Evolutionary conservation across 108 stramenopile genomes (phyloP).

Genomic region (Nitzschia sp.): DNA sequence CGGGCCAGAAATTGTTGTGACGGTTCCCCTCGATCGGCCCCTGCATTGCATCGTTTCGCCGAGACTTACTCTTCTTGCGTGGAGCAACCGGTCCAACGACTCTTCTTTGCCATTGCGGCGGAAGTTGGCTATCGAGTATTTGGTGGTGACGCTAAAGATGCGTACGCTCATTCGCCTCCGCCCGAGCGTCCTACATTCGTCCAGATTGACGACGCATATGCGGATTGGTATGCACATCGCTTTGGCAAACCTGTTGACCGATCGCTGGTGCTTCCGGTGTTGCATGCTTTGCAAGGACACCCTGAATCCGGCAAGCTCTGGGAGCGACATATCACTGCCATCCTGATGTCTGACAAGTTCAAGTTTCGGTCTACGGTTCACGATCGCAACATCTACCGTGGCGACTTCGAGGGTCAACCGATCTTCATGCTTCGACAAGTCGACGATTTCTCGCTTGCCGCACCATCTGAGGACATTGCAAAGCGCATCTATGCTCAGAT

Average conservation of each 20-base stretch:
- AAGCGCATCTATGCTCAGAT: not conserved
- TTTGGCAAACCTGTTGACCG: slow-evolving; percentile 36
- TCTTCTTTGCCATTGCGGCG: no score
- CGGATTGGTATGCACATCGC: no score
- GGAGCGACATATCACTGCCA: slow-evolving; percentile 23
- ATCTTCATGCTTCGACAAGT: slow-evolving; percentile 47
- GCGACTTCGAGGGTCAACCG: slow-evolving; percentile 12
- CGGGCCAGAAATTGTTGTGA: slow-evolving; percentile 25
- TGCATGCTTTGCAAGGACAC: no score
- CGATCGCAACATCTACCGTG: slow-evolving; percentile 35
- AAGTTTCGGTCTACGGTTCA: slow-evolving; percentile 36
- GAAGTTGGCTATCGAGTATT: slow-evolving; percentile 25
- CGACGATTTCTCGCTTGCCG: no score
- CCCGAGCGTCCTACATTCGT: no score
- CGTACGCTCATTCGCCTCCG: no score
- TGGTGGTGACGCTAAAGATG: no score
- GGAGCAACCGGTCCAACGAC: no score
- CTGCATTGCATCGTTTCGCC: slow-evolving; percentile 21
- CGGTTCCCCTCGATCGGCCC: slow-evolving; percentile 35
- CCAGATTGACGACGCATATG: no score
- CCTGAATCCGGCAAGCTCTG: slow-evolving; percentile 35
- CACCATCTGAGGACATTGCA: no score
- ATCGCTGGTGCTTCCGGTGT: slow-evolving; percentile 23
- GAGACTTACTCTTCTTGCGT: no score
- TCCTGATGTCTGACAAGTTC: slow-evolving; percentile 14